phyloP scores from a whole-genome alignment of 2,329 filamentous ascomycete species.

The Metarhizium brunneum region DNA sequence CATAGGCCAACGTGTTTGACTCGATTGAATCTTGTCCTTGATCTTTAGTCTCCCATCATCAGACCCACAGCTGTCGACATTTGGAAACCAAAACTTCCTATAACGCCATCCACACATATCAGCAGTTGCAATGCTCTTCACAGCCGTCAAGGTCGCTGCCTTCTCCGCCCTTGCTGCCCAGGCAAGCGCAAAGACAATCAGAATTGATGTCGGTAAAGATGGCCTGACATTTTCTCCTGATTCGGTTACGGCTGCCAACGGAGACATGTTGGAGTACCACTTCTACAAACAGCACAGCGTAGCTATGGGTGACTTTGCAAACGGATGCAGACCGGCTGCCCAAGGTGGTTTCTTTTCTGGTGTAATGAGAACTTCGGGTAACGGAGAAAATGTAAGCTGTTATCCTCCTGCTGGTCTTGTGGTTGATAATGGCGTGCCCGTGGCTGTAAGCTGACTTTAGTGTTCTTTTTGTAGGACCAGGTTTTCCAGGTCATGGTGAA shows the following conservation, averaged over 20 bases:
- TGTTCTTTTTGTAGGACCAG: constrained; percentile 2
- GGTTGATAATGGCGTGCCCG: not conserved
- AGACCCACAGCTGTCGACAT: not conserved
- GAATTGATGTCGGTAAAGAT: constrained; percentile 33
- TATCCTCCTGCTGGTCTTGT: not conserved
- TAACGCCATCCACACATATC: not conserved
- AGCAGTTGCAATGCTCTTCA: constrained; percentile 10
- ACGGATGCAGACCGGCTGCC: constrained; percentile 33
- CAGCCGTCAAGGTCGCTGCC: constrained; percentile 4
- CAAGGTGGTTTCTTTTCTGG: constrained; percentile 9
- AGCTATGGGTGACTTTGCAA: constrained; percentile 34
- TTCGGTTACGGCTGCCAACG: constrained; percentile 27
- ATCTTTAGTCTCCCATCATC: not conserved
- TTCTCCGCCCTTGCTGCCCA: constrained; percentile 9
- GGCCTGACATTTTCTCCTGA: constrained; percentile 27
- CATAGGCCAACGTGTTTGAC: not conserved
- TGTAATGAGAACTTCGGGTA: constrained; percentile 1
- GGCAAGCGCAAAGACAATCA: constrained; percentile 17
- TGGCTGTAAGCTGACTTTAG: constrained; percentile 3
- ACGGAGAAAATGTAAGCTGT: not conserved
- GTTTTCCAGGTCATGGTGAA: constrained; percentile 18
- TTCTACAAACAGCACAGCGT: constrained; percentile 40
- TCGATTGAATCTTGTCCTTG: not conserved
- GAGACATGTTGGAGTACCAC: constrained; percentile 40
- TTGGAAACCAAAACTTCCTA: not conserved